Percentiles rank a stretch among this genome's conserved stretches.
phyloP scores from a whole-genome alignment of 306 rosid species.

The Gleditsia sinensis region DNA sequence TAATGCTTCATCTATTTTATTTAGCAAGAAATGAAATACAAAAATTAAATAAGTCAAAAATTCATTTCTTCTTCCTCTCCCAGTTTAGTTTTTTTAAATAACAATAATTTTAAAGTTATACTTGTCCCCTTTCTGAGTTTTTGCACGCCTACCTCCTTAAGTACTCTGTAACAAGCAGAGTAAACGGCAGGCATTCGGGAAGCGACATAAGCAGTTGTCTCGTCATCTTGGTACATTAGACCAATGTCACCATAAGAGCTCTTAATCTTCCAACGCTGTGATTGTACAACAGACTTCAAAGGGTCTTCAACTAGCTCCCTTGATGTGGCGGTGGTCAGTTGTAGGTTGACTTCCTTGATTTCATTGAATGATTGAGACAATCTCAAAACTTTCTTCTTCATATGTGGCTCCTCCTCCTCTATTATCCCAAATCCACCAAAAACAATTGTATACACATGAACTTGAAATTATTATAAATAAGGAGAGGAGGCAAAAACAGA shows the following conservation, averaged over 20 bases:
- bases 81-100: conserved; percentile 8
- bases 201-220: conserved; percentile 87
- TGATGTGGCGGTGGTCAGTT: conserved; percentile 56
- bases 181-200: conserved; percentile 96
- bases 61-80: neutral
- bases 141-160: conserved; percentile 65
- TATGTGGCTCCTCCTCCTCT: conserved; percentile 86
- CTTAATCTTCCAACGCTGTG: conserved; percentile 90
- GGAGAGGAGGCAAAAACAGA: neutral
- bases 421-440: conserved; percentile 39
- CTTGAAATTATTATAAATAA: neutral
- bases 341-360: conserved; percentile 72
- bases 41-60: conserved; percentile 1
- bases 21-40: conserved; percentile 14
- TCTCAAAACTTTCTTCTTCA: conserved; percentile 83
- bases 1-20: neutral
- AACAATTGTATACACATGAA: conserved; percentile 20
- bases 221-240: conserved; percentile 65
- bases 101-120: conserved; percentile 4
- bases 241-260: conserved; percentile 92
- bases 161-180: conserved; percentile 89
- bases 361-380: conserved; percentile 71
- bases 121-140: neutral
- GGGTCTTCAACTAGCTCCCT: conserved; percentile 87
- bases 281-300: conserved; percentile 60